Evolutionary conservation across 202 grass and related monocot species (phyloP), one percentile per base, ranked within the genome.

Genomic region (Musa balbisiana): DNA sequence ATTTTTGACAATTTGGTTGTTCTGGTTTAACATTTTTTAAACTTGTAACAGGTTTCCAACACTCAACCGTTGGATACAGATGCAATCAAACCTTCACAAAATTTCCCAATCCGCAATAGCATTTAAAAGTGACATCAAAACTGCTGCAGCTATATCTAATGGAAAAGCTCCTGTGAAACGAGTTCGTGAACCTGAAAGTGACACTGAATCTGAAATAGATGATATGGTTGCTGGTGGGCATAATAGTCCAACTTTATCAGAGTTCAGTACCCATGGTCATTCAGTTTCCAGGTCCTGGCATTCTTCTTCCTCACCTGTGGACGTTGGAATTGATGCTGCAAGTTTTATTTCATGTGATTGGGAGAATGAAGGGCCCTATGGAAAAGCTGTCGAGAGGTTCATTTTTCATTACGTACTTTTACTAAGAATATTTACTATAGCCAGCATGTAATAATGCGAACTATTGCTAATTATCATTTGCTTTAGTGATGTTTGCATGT

Each of bases 21-120:
- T 69, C 21, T 74, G 74, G 62, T 80, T 51, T 29, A 71, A 77
- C 68, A 84, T 89, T 9, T 24, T 66, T n/a, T 59, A n/a, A 69
- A 21, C 72, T 19, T 75, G 29, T 70, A 49, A 64, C 82, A 96
- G 93, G 77, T 93, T 91, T 71, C 88, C 90, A 80, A 97, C 93
- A 74, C 83, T 97, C 73, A 92, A 92, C 78, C 86, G 93, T 27
- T 97, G 93, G 93, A 97, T 97, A 87, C 93, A 97, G 82, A 88
- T 97, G 89, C 93, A 97, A 72, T 97, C 90, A 60, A 97, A 97
- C 80, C 93, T 97, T 85, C 93, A 97, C 64, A 84, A 84, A 78
- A 86, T 97, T 71, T 97, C 90, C 43, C 90, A 84, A 80, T 92
- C 90, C 51, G 76, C 83, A 22, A 80, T 88, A 72, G 64, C 90